A percentile compares a stretch with the other conserved stretches of the same genome.
These are phyloP conservation scores for Balansia obtecta DNA, from an alignment of 2,329 filamentous ascomycete species.

Conservation along the genomic window DNA sequence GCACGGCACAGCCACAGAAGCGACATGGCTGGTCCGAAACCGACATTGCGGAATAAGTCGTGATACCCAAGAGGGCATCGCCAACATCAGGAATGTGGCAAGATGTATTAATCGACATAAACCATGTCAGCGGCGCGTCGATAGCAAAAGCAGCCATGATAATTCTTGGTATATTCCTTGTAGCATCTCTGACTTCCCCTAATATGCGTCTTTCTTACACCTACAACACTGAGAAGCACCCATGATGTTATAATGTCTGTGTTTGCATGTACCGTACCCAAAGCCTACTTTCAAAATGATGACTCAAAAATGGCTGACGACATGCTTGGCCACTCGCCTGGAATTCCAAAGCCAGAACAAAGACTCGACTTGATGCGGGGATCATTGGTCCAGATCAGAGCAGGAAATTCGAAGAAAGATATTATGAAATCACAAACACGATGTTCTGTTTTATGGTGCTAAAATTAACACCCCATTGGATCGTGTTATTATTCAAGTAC, in stretches of 20 bases:
- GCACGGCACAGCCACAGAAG: too few relatives aligned
- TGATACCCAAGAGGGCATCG: constrained; percentile 4
- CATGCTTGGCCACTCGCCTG: constrained; percentile 8
- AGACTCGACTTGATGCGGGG: constrained; percentile 6
- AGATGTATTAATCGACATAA: constrained; percentile 2
- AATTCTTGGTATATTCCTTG: constrained; percentile 6
- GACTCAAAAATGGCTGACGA: constrained; percentile 8
- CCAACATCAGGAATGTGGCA: constrained; percentile 7
- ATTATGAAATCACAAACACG: constrained; percentile 7
- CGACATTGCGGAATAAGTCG: constrained; percentile 6
- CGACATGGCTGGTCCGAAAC: constrained; percentile 5
- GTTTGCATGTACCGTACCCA: constrained; percentile 6
- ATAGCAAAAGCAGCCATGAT: constrained; percentile 4
- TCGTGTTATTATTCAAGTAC: too few relatives aligned
- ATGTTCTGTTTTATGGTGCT: too few relatives aligned
- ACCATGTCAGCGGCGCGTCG: constrained; percentile 1
- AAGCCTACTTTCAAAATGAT: constrained; percentile 7
- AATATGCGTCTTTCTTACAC: constrained; percentile 7
- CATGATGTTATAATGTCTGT: not conserved
- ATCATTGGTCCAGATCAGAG: constrained; percentile 9
- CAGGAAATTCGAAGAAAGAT: constrained; percentile 8
- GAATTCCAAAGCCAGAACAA: constrained; percentile 8
- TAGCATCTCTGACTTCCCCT: constrained; percentile 10
- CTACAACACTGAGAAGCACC: not conserved
- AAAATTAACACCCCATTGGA: too few relatives aligned